These are phyloP conservation scores for Candida khao-thaluensis DNA, from an alignment of 805 yeast species.

Conservation along the genomic window DNA sequence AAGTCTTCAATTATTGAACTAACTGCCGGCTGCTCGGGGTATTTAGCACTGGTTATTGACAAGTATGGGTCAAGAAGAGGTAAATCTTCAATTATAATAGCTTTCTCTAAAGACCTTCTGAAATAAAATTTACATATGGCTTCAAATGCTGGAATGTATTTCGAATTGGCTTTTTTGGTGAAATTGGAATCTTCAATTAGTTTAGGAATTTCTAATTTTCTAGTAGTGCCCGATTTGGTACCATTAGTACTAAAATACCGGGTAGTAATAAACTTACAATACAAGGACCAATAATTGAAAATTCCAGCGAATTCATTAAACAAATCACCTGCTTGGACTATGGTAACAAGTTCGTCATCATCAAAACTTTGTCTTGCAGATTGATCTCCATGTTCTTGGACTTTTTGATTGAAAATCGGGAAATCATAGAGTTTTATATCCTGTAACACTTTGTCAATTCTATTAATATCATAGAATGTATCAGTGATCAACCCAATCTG, in stretches of 20 bases:
- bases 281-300: slow-evolving; percentile 82
- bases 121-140: slow-evolving; percentile 63
- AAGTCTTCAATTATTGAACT: slow-evolving; percentile 88
- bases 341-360: slow-evolving; percentile 42
- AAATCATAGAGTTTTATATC: slow-evolving; percentile 53
- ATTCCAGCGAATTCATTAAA: slow-evolving; percentile 72
- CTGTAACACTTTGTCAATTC: slow-evolving; percentile 52
- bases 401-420: slow-evolving; percentile 20
- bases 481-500: slow-evolving; percentile 88
- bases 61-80: slow-evolving; percentile 50
- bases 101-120: slow-evolving; percentile 76
- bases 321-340: slow-evolving; percentile 66
- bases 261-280: slow-evolving; percentile 66
- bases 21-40: slow-evolving; percentile 63
- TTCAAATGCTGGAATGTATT: slow-evolving; percentile 63
- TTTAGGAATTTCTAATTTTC: slow-evolving; percentile 43
- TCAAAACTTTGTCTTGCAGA: slow-evolving; percentile 18
- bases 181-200: slow-evolving; percentile 56
- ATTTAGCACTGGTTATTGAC: slow-evolving; percentile 20
- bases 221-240: no score
- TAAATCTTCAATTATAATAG: slow-evolving; percentile 74
- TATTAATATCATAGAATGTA: slow-evolving; percentile 74
- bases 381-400: slow-evolving; percentile 5
- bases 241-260: slow-evolving; percentile 46
- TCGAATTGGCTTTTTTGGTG: slow-evolving; percentile 50